These are phyloP conservation scores for Ormosia semicastrata DNA, from an alignment of 306 rosid genomes.

Conservation along the genomic window DNA sequence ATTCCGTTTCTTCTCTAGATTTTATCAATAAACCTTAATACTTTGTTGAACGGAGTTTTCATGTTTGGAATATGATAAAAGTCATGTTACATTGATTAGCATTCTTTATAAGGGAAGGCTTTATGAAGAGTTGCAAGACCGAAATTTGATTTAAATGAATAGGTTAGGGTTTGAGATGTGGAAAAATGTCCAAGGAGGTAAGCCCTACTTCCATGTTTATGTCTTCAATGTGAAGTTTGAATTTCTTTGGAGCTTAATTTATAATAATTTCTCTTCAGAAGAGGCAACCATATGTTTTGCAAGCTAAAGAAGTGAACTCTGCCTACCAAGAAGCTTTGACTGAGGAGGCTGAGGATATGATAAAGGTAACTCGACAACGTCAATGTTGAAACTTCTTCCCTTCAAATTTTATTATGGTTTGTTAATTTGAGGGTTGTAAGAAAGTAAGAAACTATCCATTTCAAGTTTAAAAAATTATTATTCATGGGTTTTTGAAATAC, in stretches of 20 bases:
- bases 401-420: neutral
- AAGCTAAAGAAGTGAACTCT: constrained; percentile 40
- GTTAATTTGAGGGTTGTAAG: neutral
- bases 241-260: neutral
- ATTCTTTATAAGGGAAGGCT: constrained; percentile 42
- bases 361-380: constrained; percentile 35
- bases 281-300: constrained; percentile 42
- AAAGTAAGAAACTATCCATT: neutral
- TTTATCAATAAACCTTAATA: neutral
- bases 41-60: neutral
- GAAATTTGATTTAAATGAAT: constrained; percentile 33
- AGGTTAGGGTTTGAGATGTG: constrained; percentile 52
- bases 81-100: neutral
- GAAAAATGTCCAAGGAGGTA: constrained; percentile 57
- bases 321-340: constrained; percentile 33
- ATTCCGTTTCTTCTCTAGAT: neutral
- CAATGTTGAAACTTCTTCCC: neutral
- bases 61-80: constrained; percentile 1
- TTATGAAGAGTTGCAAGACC: constrained; percentile 12
- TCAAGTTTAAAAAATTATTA: too few species aligned
- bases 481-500: too few species aligned
- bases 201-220: neutral
- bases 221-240: neutral
- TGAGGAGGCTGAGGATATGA: constrained; percentile 32
- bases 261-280: constrained; percentile 36